Base-by-base conservation (phyloP, 2,329 filamentous ascomycete genomes). In the Fusarium torreyae region DNA sequence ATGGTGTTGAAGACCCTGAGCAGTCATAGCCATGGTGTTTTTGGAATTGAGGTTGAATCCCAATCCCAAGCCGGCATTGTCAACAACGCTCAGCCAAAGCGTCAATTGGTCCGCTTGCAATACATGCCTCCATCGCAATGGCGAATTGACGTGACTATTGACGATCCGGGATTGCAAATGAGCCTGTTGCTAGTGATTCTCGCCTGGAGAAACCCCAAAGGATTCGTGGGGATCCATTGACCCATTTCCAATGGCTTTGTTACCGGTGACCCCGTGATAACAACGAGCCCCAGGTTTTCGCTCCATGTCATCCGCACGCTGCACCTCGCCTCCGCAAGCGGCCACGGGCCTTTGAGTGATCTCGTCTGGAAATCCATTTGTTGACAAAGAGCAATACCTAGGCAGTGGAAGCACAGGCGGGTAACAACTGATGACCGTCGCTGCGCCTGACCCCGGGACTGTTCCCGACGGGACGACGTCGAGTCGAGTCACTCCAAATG, bases 291-390 rank as follows among this genome's bases (percentile, higher is more conserved):
- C 70, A 72, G 66, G 60, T 68, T 74, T 74, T 70, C 62, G 57
- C 64, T 57, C 57, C 50, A 53, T 53, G 71, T 73, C 72, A 74
- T 73, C 66, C 70, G 63, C 66, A 72, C 61, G 42, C 71, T 74
- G 72, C 72, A 74, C 68, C 63, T 73, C 72, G 70, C 61, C 72
- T 74, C 70, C 70, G 66, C 63, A 70, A 66, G 62, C 66, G 66
- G 52, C 72, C 72, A 73, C 53, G 51, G 66, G 33, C 66, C 66
- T 62, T 57, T 61, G 34, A 57, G 61, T 63, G 59, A 63, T 55
- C 57, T 61, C 57, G 58, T 61, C 52, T 71, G 44, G 67, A 69
- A 57, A 42, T 36, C 38, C 46, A 52, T 61, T 65, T 61, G 62
- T 62, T 57, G 52, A 63, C 26, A 50, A 55, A 56, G 42, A 38